phyloP scores from a whole-genome alignment of 805 yeast species.

The Deakozyma indianensis region DNA sequence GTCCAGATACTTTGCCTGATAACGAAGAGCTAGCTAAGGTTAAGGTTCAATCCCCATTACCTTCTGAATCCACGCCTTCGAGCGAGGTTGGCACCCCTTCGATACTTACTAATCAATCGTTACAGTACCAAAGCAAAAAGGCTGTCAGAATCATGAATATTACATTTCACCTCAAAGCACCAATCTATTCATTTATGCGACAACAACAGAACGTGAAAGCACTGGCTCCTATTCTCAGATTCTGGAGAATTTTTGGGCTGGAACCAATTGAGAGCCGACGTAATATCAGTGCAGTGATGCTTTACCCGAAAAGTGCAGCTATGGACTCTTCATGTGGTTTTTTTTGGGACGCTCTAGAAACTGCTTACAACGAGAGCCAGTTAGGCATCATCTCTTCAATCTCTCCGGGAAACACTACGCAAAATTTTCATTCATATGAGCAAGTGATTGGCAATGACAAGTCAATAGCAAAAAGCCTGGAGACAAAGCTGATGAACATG shows the following conservation, averaged over 20 bases:
- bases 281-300: conserved; percentile 12
- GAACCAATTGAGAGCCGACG: conserved; percentile 18
- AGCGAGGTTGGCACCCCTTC: conserved; percentile 4
- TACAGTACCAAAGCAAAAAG: background rate
- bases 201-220: conserved; percentile 15
- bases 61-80: conserved; percentile 8
- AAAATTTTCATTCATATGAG: background rate
- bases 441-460: background rate
- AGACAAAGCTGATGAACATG: background rate
- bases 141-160: background rate
- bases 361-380: background rate
- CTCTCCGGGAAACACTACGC: background rate
- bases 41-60: conserved; percentile 6
- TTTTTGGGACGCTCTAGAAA: background rate
- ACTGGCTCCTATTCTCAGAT: conserved; percentile 18
- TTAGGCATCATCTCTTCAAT: background rate
- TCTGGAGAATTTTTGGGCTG: conserved; percentile 23
- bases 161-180: conserved; percentile 6
- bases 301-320: conserved; percentile 16
- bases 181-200: conserved; percentile 11
- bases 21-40: background rate
- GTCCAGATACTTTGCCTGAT: background rate
- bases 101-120: background rate
- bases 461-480: background rate
- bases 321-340: conserved; percentile 7